Evolutionary conservation across 2,329 filamentous ascomycete species (phyloP).

Genomic region (Epicoccum sorghinum): DNA sequence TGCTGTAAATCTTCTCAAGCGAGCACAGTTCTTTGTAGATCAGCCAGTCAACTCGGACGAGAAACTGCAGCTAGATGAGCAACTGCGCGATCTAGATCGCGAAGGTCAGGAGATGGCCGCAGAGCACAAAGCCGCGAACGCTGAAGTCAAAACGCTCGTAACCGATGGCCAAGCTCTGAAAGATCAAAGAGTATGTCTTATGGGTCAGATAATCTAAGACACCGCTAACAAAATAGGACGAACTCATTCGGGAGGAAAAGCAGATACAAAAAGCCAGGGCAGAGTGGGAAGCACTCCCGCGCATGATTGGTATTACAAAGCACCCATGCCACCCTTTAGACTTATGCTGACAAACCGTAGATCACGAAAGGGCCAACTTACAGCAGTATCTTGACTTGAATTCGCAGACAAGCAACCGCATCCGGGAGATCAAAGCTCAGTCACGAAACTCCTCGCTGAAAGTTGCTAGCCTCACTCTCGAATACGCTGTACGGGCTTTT

Average conservation of each 20-base stretch:
- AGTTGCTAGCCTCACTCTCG: slow-evolving; percentile 51
- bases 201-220: not conserved
- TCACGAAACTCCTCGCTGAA: slow-evolving; percentile 48
- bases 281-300: slow-evolving; percentile 70
- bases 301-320: slow-evolving; percentile 67
- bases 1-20: slow-evolving; percentile 64
- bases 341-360: slow-evolving; percentile 40
- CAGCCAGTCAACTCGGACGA: slow-evolving; percentile 72
- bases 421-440: slow-evolving; percentile 56
- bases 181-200: slow-evolving; percentile 14
- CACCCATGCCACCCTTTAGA: not conserved
- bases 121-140: slow-evolving; percentile 22
- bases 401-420: slow-evolving; percentile 52
- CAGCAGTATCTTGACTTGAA: slow-evolving; percentile 35
- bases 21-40: slow-evolving; percentile 75
- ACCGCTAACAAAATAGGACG: slow-evolving; percentile 19
- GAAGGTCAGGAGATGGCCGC: slow-evolving; percentile 47
- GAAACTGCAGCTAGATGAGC: slow-evolving; percentile 65
- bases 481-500: slow-evolving; percentile 58
- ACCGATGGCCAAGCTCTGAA: slow-evolving; percentile 1
- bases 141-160: slow-evolving; percentile 27
- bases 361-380: slow-evolving; percentile 55
- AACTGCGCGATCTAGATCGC: slow-evolving; percentile 51
- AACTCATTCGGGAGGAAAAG: slow-evolving; percentile 67
- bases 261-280: slow-evolving; percentile 70